phyloP scores from a whole-genome alignment of 2,329 filamentous ascomycete species.

The Colletotrichum incanum region DNA sequence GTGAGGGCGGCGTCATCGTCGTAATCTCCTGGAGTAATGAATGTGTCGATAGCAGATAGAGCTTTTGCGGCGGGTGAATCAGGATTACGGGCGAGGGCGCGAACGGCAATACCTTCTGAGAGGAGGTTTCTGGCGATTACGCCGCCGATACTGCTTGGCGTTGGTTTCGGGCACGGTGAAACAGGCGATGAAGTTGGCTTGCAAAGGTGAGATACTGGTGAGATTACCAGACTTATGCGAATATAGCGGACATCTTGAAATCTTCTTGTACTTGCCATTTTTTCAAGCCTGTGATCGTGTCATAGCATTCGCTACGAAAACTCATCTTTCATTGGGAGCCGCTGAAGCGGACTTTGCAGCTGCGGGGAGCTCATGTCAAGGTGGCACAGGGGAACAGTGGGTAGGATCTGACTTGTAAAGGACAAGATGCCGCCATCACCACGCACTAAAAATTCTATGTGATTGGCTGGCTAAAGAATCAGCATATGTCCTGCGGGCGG shows the following conservation, averaged over 20 bases:
- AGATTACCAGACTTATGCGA: neutral
- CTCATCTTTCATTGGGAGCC: too few species aligned
- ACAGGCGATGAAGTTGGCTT: neutral
- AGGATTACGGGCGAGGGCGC: too few species aligned
- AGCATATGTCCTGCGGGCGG: too few species aligned
- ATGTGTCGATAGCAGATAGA: too few species aligned
- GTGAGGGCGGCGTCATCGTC: too few species aligned
- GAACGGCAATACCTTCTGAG: too few species aligned
- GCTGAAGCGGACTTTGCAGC: neutral
- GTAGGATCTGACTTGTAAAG: neutral
- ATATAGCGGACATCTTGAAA: neutral
- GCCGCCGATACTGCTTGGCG: constrained; percentile 47
- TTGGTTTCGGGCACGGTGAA: neutral
- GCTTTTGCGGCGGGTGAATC: too few species aligned
- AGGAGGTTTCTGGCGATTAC: constrained; percentile 48
- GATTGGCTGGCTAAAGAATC: neutral
- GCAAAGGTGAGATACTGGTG: neutral
- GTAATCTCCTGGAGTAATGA: too few species aligned
- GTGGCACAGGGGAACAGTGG: too few species aligned
- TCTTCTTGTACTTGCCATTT: neutral
- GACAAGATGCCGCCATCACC: neutral
- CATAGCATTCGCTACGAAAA: too few species aligned
- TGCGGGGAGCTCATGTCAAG: neutral
- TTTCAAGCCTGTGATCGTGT: too few species aligned
- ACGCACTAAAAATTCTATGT: too few species aligned